Evolutionary conservation across 176 grass and related monocot genomes (phyloP), one percentile per base, ranked within the genome.

Genomic region (Eleusine indica): DNA sequence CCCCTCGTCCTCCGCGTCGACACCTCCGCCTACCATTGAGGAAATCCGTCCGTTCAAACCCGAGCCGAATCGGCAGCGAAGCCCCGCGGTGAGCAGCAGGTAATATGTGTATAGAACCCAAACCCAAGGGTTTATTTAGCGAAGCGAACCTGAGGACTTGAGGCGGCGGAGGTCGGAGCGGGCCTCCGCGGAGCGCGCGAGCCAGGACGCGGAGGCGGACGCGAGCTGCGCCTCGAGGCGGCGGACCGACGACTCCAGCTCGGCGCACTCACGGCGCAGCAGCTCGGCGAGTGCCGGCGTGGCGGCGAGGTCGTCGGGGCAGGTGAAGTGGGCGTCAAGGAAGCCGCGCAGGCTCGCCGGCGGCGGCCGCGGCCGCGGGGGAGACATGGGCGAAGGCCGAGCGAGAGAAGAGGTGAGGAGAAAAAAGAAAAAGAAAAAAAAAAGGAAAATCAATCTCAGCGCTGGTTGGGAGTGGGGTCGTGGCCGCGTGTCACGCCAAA

Each of bases 221-320:
- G 43, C 66, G 70, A 94, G 87, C 43, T 76, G 75, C 48, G 72
- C 78, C 85, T 87, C 85, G 48, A 89, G 85, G 66, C 71, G 82
- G 49, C 53, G 15, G 57, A 94, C 41, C 38, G 87, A 89, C 2
- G 53, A 30, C 38, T 90, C 87, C 38, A 91, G 89, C 28, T 76
- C 90, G 37, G 54, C 82, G 82, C 93, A 92, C 39, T 94, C 87
- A 15, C 85, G 85, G 75, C 86, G 84, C 21, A 94, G 87, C 22
- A 68, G 78, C 78, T 74, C 93, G 42, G 79, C 44, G 42, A 94
- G 89, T 15, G 82, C 88, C 3, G 87, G 85, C 21, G 90, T 82
- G 12, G 76, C 81, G 41, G 71, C 18, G 3, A 94, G 90, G 54
- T 92, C 90, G 3, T 65, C 75, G 16, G 57, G 70, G 48, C 82